These are phyloP conservation scores for Taiwanofungus camphoratus DNA, from an alignment of 1,284 basidiomycete genomes.

Conservation along the genomic window DNA sequence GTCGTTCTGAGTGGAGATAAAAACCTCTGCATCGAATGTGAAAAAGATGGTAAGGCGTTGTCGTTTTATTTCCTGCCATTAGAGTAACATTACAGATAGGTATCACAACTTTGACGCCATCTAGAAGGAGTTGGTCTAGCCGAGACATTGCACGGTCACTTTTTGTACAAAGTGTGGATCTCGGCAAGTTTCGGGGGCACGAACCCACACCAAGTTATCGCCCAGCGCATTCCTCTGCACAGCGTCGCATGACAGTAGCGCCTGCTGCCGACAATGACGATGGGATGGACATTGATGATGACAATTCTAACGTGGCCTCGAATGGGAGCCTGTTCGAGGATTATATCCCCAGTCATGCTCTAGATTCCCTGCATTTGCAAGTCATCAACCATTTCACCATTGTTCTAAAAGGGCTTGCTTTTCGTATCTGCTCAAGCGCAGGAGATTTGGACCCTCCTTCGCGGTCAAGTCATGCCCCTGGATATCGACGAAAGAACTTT, in stretches of 20 bases:
- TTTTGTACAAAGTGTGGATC: conserved; percentile 12
- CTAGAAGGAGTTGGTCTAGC: conserved; percentile 27
- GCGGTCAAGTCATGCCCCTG: conserved; percentile 53
- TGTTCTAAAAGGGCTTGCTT: conserved; percentile 51
- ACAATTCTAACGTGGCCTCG: conserved; percentile 21
- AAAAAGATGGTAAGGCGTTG: conserved; percentile 42
- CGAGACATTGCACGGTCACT: conserved; percentile 23
- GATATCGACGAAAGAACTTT: conserved; percentile 35
- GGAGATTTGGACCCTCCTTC: conserved; percentile 23
- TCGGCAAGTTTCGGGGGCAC: conserved; percentile 21
- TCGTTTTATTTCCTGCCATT: conserved; percentile 1
- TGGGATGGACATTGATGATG: conserved; percentile 59
- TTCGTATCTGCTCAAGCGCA: conserved; percentile 42
- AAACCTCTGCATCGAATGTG: conserved; percentile 51
- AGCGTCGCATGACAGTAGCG: conserved; percentile 17
- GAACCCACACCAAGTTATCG: conserved; percentile 21
- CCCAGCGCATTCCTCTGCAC: conserved; percentile 12
- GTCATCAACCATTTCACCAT: conserved; percentile 63
- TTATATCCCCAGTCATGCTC: conserved; percentile 43
- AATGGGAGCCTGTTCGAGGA: conserved; percentile 17
- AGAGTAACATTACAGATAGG: not conserved
- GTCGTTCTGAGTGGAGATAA: conserved; percentile 60
- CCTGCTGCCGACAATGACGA: conserved; percentile 29
- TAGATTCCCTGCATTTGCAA: conserved; percentile 62
- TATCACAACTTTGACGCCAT: conserved; percentile 20